Base-by-base conservation (phyloP, 2,329 filamentous ascomycete genomes). In the Pestalotiopsis sp. region DNA sequence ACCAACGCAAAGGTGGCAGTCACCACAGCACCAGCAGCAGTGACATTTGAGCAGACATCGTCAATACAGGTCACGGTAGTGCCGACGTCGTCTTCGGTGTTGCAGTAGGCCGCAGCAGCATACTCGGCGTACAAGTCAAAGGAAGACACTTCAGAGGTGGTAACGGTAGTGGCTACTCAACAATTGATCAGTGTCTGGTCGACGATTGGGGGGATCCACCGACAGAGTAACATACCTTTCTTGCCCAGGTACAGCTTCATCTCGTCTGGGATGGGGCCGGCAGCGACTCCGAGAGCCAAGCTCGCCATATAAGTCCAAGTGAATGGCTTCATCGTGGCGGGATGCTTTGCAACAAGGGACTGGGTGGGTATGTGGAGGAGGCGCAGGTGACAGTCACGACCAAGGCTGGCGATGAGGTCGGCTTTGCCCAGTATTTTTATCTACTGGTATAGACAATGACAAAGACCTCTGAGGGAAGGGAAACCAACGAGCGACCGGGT, bases 81-180 rank as follows among this genome's bases (percentile, higher is more conserved):
- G 38, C 85, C 84, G 1, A 79, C 72, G 1, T 77, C 52, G 12
- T 74, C 77, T 2, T 82, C 75, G 65, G 76, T 81, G 77, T 88
- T 88, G 80, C 87, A 90, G 77, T 88, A 88, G 2, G 83, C 80
- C 3, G 86, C 84, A 1, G 79, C 82, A 3, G 86, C 78, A 71
- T 87, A 87, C 76, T 89, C 82, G 38, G 82, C 80, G 71, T 82
- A 89, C 74, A 85, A 84, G 64, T 81, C 74, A 70, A 88, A 79
- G 68, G 79, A 80, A 69, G 72, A 70, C 14, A 85, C 74, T 39
- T 84, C 75, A 11, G 74, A 69, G 59, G 71, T 71, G 71, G 63
- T 66, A 57, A 66, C 49, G 20, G 52, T 56, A 65, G 63, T 38
- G 31, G 49, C 57, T 68, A 14, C 31, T 31, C 31, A 31, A 31